Evolutionary conservation across 2,329 filamentous ascomycete genomes (phyloP).

Genomic region (Diaporthe sp.): DNA sequence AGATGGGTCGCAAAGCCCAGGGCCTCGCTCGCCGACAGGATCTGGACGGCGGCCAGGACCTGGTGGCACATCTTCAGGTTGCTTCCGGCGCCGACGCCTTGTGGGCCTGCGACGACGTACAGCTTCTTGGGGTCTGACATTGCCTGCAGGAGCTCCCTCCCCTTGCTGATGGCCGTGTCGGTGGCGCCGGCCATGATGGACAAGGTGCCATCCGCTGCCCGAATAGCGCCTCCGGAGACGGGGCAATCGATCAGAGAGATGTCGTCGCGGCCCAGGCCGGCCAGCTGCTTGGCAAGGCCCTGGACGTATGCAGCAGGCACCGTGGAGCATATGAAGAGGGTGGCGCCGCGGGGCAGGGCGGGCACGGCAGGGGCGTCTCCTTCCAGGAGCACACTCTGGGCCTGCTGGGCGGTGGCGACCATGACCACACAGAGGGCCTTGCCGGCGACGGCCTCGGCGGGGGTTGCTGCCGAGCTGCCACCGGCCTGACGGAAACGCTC

Average conservation of each 20-base stretch:
- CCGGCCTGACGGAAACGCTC: slow-evolving; percentile 75
- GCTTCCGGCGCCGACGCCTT: slow-evolving; percentile 70
- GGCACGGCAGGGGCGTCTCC: slow-evolving; percentile 63
- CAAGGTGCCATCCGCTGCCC: slow-evolving; percentile 79
- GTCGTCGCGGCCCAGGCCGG: slow-evolving; percentile 69
- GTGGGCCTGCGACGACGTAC: slow-evolving; percentile 68
- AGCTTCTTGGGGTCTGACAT: slow-evolving; percentile 75
- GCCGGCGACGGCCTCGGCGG: slow-evolving; percentile 71
- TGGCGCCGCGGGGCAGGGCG: slow-evolving; percentile 68
- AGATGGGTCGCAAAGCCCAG: slow-evolving; percentile 71
- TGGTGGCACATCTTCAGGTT: slow-evolving; percentile 77
- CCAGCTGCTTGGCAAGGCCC: slow-evolving; percentile 70
- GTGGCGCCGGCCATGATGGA: slow-evolving; percentile 81
- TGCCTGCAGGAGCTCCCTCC: slow-evolving; percentile 70
- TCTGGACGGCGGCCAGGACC: slow-evolving; percentile 74
- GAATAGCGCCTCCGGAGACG: slow-evolving; percentile 78
- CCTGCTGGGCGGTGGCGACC: slow-evolving; percentile 81
- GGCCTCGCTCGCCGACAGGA: slow-evolving; percentile 71
- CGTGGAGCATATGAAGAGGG: slow-evolving; percentile 78
- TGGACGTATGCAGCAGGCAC: slow-evolving; percentile 77
- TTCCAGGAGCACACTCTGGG: slow-evolving; percentile 75
- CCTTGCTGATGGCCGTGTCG: slow-evolving; percentile 69
- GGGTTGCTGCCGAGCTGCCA: slow-evolving; percentile 70
- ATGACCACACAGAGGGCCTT: slow-evolving; percentile 78
- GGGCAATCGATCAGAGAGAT: slow-evolving; percentile 79